Evolutionary conservation across 106 monocot genomes (phyloP).

Genomic region (Dactylorhiza incarnata): DNA sequence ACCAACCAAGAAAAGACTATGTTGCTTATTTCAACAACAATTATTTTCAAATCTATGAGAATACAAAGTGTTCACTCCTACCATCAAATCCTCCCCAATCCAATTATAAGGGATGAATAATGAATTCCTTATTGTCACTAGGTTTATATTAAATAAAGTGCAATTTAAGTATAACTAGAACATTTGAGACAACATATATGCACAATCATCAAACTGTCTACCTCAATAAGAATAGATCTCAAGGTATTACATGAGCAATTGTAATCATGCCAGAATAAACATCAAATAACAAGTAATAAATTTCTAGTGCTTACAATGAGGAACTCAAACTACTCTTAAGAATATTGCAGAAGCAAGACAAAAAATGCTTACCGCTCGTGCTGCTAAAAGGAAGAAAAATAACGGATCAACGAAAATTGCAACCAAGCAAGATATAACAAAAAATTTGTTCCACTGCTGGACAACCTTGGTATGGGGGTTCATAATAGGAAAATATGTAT

Average conservation of each 20-base stretch:
- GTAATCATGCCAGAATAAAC: not conserved
- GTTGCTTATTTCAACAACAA: no score
- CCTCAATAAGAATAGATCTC: not conserved
- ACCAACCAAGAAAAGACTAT: no score
- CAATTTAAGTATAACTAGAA: not conserved
- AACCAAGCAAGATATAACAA: conserved; percentile 76
- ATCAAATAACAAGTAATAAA: not conserved
- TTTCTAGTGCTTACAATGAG: not conserved
- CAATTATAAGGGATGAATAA: not conserved
- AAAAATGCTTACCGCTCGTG: conserved; percentile 30
- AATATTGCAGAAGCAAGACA: not conserved
- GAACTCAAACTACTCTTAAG: not conserved
- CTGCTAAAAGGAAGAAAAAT: conserved; percentile 68
- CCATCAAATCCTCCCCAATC: not conserved
- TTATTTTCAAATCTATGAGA: no score
- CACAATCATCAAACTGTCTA: not conserved
- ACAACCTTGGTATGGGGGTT: conserved; percentile 63
- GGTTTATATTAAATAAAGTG: not conserved
- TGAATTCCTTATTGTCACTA: not conserved
- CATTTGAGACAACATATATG: not conserved
- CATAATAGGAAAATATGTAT: conserved; percentile 33
- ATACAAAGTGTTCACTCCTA: no score
- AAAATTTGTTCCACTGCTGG: conserved; percentile 74
- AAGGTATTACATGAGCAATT: not conserved
- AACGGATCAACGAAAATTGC: conserved; percentile 77